Percentiles rank a stretch among this genome's conserved stretches.
These are phyloP conservation scores for Prunus mongolica DNA, from an alignment of 306 rosid genomes.

Conservation along the genomic window DNA sequence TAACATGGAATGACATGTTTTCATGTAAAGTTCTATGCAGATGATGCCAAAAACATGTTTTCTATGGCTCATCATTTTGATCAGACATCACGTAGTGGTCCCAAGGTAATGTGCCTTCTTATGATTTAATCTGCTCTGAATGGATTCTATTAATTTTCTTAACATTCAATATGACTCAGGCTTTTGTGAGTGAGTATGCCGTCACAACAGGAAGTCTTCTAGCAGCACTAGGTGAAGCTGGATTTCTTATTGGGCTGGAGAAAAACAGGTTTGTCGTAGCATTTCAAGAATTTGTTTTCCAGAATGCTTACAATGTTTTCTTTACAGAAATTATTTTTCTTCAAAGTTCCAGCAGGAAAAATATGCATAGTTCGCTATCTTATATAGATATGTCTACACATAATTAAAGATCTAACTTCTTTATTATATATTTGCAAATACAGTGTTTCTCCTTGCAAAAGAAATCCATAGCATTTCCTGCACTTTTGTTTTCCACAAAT, in stretches of 20 bases:
- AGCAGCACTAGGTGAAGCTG: slow-evolving; percentile 86
- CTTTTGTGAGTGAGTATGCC: slow-evolving; percentile 96
- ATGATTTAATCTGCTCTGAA: slow-evolving; percentile 2
- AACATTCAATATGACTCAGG: slow-evolving; percentile 43
- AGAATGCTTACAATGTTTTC: neutral
- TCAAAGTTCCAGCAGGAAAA: neutral
- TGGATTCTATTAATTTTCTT: slow-evolving; percentile 2
- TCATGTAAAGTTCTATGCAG: too few species aligned
- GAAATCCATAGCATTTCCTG: neutral
- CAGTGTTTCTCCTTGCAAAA: neutral
- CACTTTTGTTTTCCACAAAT: neutral
- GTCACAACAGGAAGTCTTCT: slow-evolving; percentile 72
- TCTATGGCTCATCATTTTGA: slow-evolving; percentile 53
- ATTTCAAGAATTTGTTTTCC: slow-evolving; percentile 2
- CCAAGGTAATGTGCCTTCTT: slow-evolving; percentile 38
- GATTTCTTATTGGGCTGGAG: slow-evolving; percentile 78
- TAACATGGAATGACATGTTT: neutral
- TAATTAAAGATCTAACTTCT: neutral
- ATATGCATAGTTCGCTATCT: neutral
- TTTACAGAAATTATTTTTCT: neutral
- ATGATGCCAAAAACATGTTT: slow-evolving; percentile 56
- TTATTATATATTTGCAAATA: neutral
- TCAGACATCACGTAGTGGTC: slow-evolving; percentile 46
- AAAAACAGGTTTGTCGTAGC: slow-evolving; percentile 59
- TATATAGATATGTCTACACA: neutral